Conservation (phyloP, 257 asterid species). For the Ligustrum vulgare region DNA sequence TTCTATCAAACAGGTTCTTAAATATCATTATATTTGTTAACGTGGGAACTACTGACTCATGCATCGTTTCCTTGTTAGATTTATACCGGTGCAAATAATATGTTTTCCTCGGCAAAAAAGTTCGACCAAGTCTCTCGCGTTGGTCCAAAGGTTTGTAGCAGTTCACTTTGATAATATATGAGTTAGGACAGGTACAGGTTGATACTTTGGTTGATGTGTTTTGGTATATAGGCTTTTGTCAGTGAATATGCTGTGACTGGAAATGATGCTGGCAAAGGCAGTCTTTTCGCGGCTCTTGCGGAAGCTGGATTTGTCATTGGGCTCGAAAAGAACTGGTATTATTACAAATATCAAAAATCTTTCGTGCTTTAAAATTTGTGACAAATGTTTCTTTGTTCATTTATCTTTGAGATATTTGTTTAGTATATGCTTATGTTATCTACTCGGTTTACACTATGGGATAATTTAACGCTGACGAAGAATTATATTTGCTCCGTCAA, state of each 20-base stretch:
- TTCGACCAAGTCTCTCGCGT: conserved; percentile 60
- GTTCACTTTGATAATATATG: conserved; percentile 11
- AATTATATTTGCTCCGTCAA: conserved; percentile 17
- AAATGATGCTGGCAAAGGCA: conserved; percentile 80
- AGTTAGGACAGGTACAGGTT: conserved; percentile 11
- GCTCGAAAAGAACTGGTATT: conserved; percentile 81
- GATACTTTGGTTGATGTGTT: conserved; percentile 8
- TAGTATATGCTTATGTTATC: background rate
- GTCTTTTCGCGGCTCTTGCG: conserved; percentile 85
- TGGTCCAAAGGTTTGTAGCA: conserved; percentile 81
- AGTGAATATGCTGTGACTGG: conserved; percentile 96
- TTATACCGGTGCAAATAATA: conserved; percentile 55
- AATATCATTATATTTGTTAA: background rate
- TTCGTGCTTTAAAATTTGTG: background rate
- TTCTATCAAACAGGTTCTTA: no score
- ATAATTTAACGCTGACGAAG: conserved; percentile 6
- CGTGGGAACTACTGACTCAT: background rate
- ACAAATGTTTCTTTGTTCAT: background rate
- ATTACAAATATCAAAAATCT: background rate
- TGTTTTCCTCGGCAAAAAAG: conserved; percentile 48
- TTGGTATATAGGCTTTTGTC: conserved; percentile 75
- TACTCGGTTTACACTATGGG: background rate
- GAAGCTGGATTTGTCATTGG: conserved; percentile 96
- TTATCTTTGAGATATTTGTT: conserved; percentile 6
- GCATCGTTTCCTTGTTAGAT: conserved; percentile 45